A percentile compares a stretch with the other conserved stretches of the same genome.
phyloP scores from a whole-genome alignment of 2,329 filamentous ascomycete species.

The Parastagonospora nodorum region DNA sequence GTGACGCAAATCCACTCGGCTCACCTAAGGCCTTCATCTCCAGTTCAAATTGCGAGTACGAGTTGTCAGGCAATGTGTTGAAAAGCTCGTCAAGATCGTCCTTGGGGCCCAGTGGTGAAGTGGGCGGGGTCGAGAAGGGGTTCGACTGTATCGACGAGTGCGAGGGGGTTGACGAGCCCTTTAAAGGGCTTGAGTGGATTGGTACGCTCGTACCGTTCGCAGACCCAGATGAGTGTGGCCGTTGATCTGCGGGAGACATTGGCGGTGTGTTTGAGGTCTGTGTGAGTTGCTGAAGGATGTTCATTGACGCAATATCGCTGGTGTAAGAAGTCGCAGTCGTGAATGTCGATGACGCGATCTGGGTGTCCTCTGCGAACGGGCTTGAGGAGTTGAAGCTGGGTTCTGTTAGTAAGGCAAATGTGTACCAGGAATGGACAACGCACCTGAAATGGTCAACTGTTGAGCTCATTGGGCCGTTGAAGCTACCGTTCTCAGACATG shows the following conservation, averaged over 20 bases:
- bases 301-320: constrained; percentile 38
- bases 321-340: constrained; percentile 33
- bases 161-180: constrained; percentile 39
- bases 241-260: constrained; percentile 42
- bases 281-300: constrained; percentile 44
- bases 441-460: constrained; percentile 42
- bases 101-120: constrained; percentile 40
- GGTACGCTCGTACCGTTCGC: constrained; percentile 17
- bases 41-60: constrained; percentile 45
- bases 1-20: constrained; percentile 33
- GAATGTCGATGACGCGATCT: constrained; percentile 31
- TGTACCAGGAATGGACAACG: constrained; percentile 1
- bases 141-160: constrained; percentile 42
- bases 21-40: constrained; percentile 45
- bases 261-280: constrained; percentile 44
- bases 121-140: constrained; percentile 45
- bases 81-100: constrained; percentile 44
- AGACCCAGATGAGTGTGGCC: constrained; percentile 34
- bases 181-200: constrained; percentile 31
- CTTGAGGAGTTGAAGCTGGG: constrained; percentile 40
- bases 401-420: constrained; percentile 17
- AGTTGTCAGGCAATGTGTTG: constrained; percentile 33
- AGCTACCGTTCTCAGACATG: constrained; percentile 30
- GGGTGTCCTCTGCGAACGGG: constrained; percentile 30
- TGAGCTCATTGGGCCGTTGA: constrained; percentile 33